Percentiles rank a stretch among this genome's conserved stretches.
Conservation (phyloP, 441 rosid species). For the Syzygium syzygioides region DNA sequence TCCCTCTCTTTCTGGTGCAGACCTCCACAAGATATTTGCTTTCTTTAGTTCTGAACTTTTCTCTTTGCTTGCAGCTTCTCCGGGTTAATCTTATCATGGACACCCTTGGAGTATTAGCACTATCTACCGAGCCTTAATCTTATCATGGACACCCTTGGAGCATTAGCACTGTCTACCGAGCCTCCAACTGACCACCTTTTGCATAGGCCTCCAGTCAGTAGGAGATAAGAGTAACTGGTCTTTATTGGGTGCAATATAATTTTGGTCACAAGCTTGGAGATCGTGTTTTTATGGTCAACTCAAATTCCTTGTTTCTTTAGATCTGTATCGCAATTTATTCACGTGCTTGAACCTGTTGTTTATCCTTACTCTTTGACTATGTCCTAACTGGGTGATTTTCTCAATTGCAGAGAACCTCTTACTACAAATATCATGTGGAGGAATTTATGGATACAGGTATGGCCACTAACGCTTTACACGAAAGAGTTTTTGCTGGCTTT, state of each 20-base stretch:
- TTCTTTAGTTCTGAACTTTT: not conserved
- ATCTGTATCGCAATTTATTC: not conserved
- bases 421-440: slow-evolving; percentile 98
- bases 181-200: slow-evolving; percentile 97
- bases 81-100: slow-evolving; percentile 99
- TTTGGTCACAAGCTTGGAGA: not conserved
- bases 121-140: slow-evolving; percentile 95
- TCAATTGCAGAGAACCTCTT: slow-evolving; percentile 72
- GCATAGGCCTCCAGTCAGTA: slow-evolving; percentile 87
- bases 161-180: slow-evolving; percentile 95
- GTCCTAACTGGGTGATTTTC: not conserved
- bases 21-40: not conserved
- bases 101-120: slow-evolving; percentile 95
- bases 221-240: slow-evolving; percentile 40
- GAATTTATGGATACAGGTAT: slow-evolving; percentile 89
- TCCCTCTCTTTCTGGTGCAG: not conserved
- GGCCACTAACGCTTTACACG: not conserved
- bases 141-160: slow-evolving; percentile 99
- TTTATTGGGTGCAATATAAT: not conserved
- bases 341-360: not conserved
- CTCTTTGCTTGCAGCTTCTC: slow-evolving; percentile 55
- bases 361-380: not conserved
- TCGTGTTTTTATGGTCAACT: too few relatives aligned
- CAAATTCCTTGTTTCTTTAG: not conserved
- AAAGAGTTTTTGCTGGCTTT: not conserved